Evolutionary conservation across 2,329 filamentous ascomycete genomes (phyloP), one percentile per base, ranked within the genome.

Genomic region (Penicillium sp.): DNA sequence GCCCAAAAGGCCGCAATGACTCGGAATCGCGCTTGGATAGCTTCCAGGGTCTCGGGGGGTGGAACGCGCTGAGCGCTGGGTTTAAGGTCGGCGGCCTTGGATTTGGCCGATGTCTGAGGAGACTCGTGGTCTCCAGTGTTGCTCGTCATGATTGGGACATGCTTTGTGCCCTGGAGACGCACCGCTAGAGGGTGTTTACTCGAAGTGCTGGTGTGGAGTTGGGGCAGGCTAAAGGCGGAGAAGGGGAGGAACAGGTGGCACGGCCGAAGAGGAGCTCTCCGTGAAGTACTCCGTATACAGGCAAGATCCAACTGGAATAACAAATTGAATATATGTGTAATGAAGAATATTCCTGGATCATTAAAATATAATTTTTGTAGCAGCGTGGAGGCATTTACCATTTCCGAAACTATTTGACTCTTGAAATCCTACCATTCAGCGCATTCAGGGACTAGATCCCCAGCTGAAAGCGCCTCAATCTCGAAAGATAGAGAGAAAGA

Each of bases 1-100:
- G 88, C 82, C 95, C 95, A 99, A 78, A 97, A 98, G 9, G 94
- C 94, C 64, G 91, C 76, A 65, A 99, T 88, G 55, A 98, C 90
- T 65, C 84, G 83, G 53, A 87, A 86, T 58, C 95, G 89, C 61
- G 89, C 86, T 73, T 86, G 86, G 56, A 89, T 82, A 65, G 90
- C 88, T 68, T 89, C 84, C 22, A 85, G 80, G 66, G 87, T 89
- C 81, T 98, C 93, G 33, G 92, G 89, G 40, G 93, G 92, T n/a
- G 91, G 90, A 54, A 81, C 75, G 66, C 84, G 70, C 57, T 68
- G 69, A 33, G 69, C 67, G 58, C 60, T 68, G 63, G 68, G 33
- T 58, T 68, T 64, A 50, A 69, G 56, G 53, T 64, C 65, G 42
- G 37, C 64, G 45, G 37, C 40, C 19, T 54, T 40, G 37, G 56